Evolutionary conservation across 148 eudicot species (phyloP).

Genomic region (Cornus suecica): DNA sequence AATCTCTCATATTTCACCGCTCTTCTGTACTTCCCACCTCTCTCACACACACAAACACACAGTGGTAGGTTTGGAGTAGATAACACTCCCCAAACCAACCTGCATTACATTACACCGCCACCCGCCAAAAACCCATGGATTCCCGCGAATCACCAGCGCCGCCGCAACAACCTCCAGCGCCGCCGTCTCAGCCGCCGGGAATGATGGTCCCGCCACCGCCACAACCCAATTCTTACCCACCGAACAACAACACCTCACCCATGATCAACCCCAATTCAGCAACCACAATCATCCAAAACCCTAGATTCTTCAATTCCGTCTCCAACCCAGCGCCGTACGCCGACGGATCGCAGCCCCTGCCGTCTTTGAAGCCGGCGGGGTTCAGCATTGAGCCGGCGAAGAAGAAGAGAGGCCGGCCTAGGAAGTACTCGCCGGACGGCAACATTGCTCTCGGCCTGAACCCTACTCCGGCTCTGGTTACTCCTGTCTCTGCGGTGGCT

Average conservation of each 20-base stretch:
- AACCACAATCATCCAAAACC: constrained; percentile 25
- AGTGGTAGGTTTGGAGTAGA: neutral
- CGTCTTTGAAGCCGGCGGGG: constrained; percentile 26
- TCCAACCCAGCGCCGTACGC: constrained; percentile 33
- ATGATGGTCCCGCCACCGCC: constrained; percentile 26
- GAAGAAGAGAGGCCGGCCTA: constrained; percentile 90
- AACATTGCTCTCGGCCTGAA: constrained; percentile 50
- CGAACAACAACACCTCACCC: neutral
- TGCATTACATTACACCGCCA: neutral
- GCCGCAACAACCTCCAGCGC: neutral
- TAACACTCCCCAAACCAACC: constrained; percentile 10
- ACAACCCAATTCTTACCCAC: constrained; percentile 12
- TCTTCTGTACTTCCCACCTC: neutral
- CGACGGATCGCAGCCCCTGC: constrained; percentile 24
- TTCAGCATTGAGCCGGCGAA: constrained; percentile 55
- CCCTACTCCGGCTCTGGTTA: constrained; percentile 6
- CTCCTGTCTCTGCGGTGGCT: constrained; percentile 6
- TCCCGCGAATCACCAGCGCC: constrained; percentile 23
- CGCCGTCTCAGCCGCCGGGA: constrained; percentile 17
- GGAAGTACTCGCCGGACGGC: constrained; percentile 79
- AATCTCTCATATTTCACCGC: neutral
- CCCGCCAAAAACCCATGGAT: constrained; percentile 8
- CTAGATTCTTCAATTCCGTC: constrained; percentile 37
- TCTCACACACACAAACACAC: too few relatives aligned
- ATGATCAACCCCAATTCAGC: neutral